These are phyloP conservation scores for Streptanthus diversifolius DNA, from an alignment of 345 rosid genomes.

Conservation along the genomic window DNA sequence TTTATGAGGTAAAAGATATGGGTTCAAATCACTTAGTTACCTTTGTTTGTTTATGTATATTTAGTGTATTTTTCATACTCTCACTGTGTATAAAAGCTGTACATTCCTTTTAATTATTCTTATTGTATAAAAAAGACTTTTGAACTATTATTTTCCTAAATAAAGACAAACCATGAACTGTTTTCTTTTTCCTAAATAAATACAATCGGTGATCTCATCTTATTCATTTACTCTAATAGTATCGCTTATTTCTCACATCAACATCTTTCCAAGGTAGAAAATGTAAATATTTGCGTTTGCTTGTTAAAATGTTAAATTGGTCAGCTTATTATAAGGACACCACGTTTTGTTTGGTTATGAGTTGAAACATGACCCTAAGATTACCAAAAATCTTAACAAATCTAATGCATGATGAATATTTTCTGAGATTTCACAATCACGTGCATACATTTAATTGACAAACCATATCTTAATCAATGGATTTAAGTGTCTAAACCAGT, in stretches of 20 bases:
- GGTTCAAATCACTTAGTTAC: too few species aligned
- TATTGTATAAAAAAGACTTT: not conserved
- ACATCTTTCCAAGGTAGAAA: not conserved
- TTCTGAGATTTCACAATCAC: conserved; percentile 6
- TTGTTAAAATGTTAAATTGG: not conserved
- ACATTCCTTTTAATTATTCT: not conserved
- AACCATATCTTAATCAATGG: not conserved
- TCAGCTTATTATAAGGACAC: too few species aligned
- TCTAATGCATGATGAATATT: not conserved
- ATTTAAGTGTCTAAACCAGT: conserved; percentile 5
- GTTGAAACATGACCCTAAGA: too few species aligned
- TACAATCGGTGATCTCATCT: not conserved
- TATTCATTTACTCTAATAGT: not conserved
- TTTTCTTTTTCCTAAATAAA: not conserved
- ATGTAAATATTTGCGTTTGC: not conserved
- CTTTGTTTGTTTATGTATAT: not conserved
- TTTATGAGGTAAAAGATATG: too few species aligned
- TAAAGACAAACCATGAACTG: conserved; percentile 14
- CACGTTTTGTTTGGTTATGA: not conserved
- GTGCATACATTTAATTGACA: not conserved
- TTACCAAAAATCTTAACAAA: not conserved
- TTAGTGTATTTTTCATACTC: not conserved
- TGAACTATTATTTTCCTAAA: conserved; percentile 11
- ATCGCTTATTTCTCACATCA: not conserved
- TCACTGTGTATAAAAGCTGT: not conserved